A percentile compares a stretch with the other conserved stretches of the same genome.
Conservation (phyloP, 345 rosid species). For the Eucalyptus curtisii region DNA sequence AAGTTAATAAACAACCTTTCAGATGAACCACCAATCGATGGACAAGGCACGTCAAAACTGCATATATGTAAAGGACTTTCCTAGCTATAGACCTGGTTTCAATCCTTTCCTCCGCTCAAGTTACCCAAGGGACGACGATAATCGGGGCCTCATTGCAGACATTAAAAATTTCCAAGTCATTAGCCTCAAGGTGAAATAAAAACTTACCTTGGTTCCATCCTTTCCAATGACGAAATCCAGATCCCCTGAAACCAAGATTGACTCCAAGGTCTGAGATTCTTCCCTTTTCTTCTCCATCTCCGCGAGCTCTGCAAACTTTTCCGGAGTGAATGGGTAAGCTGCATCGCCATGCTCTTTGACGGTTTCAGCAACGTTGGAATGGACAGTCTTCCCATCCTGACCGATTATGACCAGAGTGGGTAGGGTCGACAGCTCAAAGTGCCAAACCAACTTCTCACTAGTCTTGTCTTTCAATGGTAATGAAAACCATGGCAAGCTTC, state of each 20-base stretch:
- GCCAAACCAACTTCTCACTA: neutral
- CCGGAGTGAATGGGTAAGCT: constrained; percentile 10
- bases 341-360: constrained; percentile 2
- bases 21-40: neutral
- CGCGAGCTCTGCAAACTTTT: constrained; percentile 1
- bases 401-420: constrained; percentile 10
- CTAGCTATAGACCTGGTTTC: neutral
- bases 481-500: constrained; percentile 10
- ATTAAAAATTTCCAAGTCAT: neutral
- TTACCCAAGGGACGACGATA: neutral
- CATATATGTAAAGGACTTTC: neutral
- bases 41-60: neutral
- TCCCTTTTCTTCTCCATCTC: constrained; percentile 8
- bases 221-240: constrained; percentile 9
- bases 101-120: neutral
- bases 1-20: neutral
- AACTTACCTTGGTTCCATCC: neutral
- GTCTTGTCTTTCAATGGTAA: constrained; percentile 1
- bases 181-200: neutral
- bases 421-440: neutral
- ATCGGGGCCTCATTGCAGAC: neutral
- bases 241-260: constrained; percentile 1
- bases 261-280: constrained; percentile 6
- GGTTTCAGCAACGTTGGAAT: neutral
- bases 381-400: constrained; percentile 1